A percentile compares a stretch with the other conserved stretches of the same genome.
Evolutionary conservation across 306 rosid genomes (phyloP).

Genomic region (Myrica gale): DNA sequence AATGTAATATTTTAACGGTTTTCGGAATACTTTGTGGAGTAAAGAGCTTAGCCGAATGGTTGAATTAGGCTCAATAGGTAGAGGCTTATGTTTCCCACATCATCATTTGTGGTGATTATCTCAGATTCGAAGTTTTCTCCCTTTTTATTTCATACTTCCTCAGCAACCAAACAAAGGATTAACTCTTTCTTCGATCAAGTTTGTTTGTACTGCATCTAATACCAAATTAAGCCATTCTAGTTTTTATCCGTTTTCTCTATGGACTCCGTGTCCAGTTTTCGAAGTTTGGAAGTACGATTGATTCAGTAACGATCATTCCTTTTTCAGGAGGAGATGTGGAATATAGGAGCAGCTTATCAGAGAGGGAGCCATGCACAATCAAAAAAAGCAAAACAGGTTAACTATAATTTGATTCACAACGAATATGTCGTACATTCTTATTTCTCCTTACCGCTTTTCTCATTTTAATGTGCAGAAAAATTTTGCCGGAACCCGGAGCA

Average conservation of each 20-base stretch:
- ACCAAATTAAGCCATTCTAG: constrained; percentile 6
- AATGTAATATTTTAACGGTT: not conserved
- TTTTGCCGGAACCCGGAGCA: constrained; percentile 68
- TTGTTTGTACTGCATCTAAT: constrained; percentile 13
- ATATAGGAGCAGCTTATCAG: constrained; percentile 85
- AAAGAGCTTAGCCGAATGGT: constrained; percentile 5
- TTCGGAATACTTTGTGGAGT: not conserved
- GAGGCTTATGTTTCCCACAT: constrained; percentile 1
- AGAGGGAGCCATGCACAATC: constrained; percentile 86
- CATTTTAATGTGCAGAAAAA: constrained; percentile 64
- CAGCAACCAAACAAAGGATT: constrained; percentile 32
- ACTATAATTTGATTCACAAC: constrained; percentile 22
- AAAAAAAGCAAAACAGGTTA: constrained; percentile 97
- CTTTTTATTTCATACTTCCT: constrained; percentile 22
- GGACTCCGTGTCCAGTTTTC: not conserved
- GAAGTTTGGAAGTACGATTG: constrained; percentile 8
- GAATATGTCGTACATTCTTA: constrained; percentile 4
- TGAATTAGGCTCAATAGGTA: constrained; percentile 4
- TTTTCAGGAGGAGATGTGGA: constrained; percentile 75
- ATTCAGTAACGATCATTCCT: constrained; percentile 29
- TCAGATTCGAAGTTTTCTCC: constrained; percentile 18
- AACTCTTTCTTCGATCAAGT: constrained; percentile 21
- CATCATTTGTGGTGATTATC: constrained; percentile 5
- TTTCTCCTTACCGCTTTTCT: constrained; percentile 4
- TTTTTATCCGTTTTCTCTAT: not conserved